These are phyloP conservation scores for Urostyla sp. DNA, from an alignment of 73 alveolate species.

Conservation along the genomic window DNA sequence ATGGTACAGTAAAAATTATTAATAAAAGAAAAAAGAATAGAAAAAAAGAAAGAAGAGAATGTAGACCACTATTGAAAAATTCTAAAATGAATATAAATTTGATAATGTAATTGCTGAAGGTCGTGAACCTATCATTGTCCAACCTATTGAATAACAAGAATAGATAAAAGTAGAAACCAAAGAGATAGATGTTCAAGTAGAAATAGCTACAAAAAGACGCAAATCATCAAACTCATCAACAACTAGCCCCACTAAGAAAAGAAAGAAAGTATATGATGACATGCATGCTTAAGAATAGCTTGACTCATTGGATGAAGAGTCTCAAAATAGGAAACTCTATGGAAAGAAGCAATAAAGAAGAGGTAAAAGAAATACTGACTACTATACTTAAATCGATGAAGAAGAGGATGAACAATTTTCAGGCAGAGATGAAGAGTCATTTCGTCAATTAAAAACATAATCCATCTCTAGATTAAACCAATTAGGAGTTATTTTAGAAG, in stretches of 20 bases:
- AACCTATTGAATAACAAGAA: too few relatives aligned
- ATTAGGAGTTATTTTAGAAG: too few relatives aligned
- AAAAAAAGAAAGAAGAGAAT: not conserved
- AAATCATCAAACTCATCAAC: not conserved
- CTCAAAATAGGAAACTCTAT: not conserved
- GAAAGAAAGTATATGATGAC: not conserved
- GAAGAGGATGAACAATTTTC: slow-evolving; percentile 50
- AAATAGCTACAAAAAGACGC: not conserved
- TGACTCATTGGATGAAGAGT: slow-evolving; percentile 12
- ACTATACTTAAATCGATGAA: slow-evolving; percentile 46
- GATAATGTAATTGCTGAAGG: slow-evolving; percentile 45
- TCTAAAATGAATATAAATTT: slow-evolving; percentile 31
- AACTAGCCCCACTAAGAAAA: not conserved
- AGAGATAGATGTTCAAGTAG: too few relatives aligned
- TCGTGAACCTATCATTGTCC: not conserved
- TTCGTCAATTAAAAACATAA: too few relatives aligned
- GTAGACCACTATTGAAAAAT: not conserved
- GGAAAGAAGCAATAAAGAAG: slow-evolving; percentile 48
- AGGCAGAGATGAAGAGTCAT: slow-evolving; percentile 26
- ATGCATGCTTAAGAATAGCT: not conserved
- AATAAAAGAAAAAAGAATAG: not conserved
- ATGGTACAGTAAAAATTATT: too few relatives aligned
- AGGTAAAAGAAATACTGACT: slow-evolving; percentile 27
- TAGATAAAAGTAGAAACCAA: too few relatives aligned
- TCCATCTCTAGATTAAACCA: not conserved